Evolutionary conservation across 441 rosid genomes (phyloP), one percentile per base, ranked within the genome.

Genomic region (Daphne laureola): DNA sequence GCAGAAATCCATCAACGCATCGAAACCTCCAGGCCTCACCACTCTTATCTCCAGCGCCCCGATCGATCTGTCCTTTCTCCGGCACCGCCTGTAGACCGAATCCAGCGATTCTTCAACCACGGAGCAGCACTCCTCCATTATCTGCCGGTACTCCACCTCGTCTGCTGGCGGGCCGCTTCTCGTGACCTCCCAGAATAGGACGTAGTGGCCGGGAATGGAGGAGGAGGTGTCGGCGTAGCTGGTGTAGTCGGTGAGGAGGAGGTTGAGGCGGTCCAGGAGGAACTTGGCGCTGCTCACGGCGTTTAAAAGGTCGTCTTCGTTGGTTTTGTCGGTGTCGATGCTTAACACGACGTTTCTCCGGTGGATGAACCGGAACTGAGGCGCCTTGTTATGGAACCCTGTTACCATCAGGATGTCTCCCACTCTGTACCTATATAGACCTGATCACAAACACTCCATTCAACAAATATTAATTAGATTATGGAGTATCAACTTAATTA

Each of bases 21-120:
- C 95, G 49, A 90, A 90, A 40, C 89, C 69, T 38, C 89, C 91
- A 27, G 72, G 65, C 42, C 58, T 73, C 60, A 87, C 96, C 44
- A 90, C 89, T 59, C 94, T 79, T 46, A 90, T 81, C 80, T 90
- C 97, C 47, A 90, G 53, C 5, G 97, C 68, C 27, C 96, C 97
- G 16, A 90, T 82, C 0, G 93, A 84, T 47, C 75, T 78, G 49
- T 86, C 97, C 71, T 71, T 82, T 61, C 62, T 74, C 70, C 97
- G 69, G 68, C 95, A 82, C 50, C 94, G 75, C 57, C 95, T 75
- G 27, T 90, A 90, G 50, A 87, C 91, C 18, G 76, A 80, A 75
- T 87, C 96, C 61, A 90, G 65, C 25, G 73, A 68, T 68, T 87
- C 91, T 66, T 90, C 97, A n/a, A 90, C 80, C 15, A 61, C 63